A percentile compares a stretch with the other conserved stretches of the same genome.
Conservation (phyloP, 179 eudicot species). For the Corrigiola litoralis region DNA sequence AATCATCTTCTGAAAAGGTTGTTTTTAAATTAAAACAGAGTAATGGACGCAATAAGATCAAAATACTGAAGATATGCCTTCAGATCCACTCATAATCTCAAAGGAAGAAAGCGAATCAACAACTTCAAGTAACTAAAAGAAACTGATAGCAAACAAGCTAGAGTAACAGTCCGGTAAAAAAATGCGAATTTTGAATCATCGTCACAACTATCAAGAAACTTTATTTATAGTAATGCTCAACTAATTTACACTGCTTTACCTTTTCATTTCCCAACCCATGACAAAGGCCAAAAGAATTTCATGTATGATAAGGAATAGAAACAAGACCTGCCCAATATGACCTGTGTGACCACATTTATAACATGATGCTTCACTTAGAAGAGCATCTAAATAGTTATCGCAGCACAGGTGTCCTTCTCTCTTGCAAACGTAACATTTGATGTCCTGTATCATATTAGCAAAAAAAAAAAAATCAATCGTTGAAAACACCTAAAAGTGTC, state of each 20-base stretch:
- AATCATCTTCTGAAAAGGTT: neutral
- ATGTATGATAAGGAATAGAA: neutral
- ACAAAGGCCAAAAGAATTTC: neutral
- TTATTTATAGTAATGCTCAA: too few relatives aligned
- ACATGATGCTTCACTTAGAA: constrained; percentile 58
- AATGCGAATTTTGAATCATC: too few relatives aligned
- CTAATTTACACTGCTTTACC: neutral
- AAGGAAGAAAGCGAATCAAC: neutral
- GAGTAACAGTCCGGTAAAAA: too few relatives aligned
- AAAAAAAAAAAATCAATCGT: neutral
- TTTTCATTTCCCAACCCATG: neutral
- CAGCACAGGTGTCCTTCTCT: constrained; percentile 90
- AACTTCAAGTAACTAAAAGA: neutral
- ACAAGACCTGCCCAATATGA: constrained; percentile 71
- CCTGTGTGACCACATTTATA: constrained; percentile 90
- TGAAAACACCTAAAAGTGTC: neutral
- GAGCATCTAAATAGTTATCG: constrained; percentile 44
- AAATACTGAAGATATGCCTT: too few relatives aligned
- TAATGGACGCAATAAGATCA: neutral
- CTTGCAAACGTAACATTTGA: constrained; percentile 82
- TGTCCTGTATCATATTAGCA: constrained; percentile 43
- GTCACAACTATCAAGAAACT: too few relatives aligned
- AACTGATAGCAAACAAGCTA: neutral
- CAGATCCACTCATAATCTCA: neutral
- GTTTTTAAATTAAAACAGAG: neutral